Evolutionary conservation across 345 rosid genomes (phyloP).

Genomic region (Bruguiera gymnorhiza): DNA sequence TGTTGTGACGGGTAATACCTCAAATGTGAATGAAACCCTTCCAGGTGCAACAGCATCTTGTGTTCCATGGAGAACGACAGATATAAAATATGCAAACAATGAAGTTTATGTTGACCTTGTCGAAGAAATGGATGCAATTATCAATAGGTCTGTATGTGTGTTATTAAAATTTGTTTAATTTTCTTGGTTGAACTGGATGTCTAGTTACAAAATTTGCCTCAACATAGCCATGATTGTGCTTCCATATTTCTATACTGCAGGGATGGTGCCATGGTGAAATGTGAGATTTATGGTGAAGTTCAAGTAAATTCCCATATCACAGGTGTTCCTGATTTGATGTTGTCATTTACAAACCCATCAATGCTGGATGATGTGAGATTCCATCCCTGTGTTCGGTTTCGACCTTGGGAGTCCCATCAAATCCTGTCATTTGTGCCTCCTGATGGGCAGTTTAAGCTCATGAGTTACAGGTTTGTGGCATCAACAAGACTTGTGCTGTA

Average conservation of each 20-base stretch:
- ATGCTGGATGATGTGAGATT: slow-evolving; percentile 77
- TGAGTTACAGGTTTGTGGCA: slow-evolving; percentile 81
- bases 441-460: slow-evolving; percentile 91
- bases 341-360: slow-evolving; percentile 78
- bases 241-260: slow-evolving; percentile 25
- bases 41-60: slow-evolving; percentile 84
- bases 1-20: slow-evolving; percentile 88
- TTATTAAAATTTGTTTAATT: neutral
- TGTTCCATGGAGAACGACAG: slow-evolving; percentile 91
- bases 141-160: slow-evolving; percentile 52
- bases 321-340: slow-evolving; percentile 91
- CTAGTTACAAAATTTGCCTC: too few relatives aligned
- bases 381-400: slow-evolving; percentile 92
- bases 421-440: slow-evolving; percentile 94
- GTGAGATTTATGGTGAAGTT: slow-evolving; percentile 78
- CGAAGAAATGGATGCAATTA: slow-evolving; percentile 90
- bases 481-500: neutral
- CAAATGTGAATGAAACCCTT: slow-evolving; percentile 75
- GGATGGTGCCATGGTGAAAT: slow-evolving; percentile 62
- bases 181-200: too few relatives aligned
- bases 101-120: slow-evolving; percentile 91
- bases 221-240: too few relatives aligned
- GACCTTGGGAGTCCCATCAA: slow-evolving; percentile 96
- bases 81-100: slow-evolving; percentile 75
- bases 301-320: slow-evolving; percentile 84